Base-by-base conservation (phyloP, 169 alveolate genomes). In the Eimeria falciformis region DNA sequence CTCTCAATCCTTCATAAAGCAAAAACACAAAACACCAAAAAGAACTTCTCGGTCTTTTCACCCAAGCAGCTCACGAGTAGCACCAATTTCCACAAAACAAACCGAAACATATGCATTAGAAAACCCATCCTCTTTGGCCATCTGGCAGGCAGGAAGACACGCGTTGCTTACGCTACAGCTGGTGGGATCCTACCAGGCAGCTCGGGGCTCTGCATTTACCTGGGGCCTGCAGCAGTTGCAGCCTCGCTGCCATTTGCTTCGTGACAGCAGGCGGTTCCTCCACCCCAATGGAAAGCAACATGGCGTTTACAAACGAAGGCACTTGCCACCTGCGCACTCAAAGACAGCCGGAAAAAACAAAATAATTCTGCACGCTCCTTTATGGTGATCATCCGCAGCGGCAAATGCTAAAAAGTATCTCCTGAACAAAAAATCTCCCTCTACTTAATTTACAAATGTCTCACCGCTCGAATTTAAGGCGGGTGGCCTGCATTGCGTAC, bases 231-330 rank as follows among this genome's bases (percentile, higher is more conserved):
- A 91, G 85, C 47, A 91, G 77, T 43, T 46, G 82, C 29, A 91
- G 91, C 11, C 94, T 47, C 2, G 94, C 94, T 6, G 92, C 91
- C 21, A 79, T 77, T 56, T 91, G 88, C 55, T 91, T 91, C 53
- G 94, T 23, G n/a, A 91, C 94, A 25, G 94, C 45, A 0, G 91
- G 91, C 37, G 94, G 77, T 11, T 29, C 83, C 86, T 62, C 46
- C 5, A 82, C n/a, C 25, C 94, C 94, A 40, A 78, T 65, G 3
- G 94, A 91, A n/a, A 23, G n/a, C 55, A 79, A 50, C 6, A 91
- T 12, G 3, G 86, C 94, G 58, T 79, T 91, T 21, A 91, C 73
- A 69, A 91, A 75, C 6, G 91, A 75, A 23, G 94, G 91, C 29
- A 91, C 94, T 33, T 91, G 94, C 94, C 94, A 91, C 69, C 94